Conservation (phyloP, 805 yeast genomes). For the Nakazawaea laoshanensis region DNA sequence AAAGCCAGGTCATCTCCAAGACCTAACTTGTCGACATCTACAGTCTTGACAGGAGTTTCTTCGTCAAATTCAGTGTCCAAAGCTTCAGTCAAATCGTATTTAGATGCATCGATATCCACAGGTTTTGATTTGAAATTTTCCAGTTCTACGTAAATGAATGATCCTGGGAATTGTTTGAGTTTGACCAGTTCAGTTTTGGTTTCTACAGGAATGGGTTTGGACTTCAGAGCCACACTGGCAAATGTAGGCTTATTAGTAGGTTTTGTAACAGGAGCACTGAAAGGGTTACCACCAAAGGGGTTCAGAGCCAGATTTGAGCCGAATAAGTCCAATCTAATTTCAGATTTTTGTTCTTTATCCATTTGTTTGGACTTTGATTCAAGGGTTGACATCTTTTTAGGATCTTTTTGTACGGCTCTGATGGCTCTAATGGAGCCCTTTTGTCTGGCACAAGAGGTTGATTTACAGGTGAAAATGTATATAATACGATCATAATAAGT, state of each 20-base stretch:
- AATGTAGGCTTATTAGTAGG: slow-evolving; percentile 14
- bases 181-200: slow-evolving; percentile 12
- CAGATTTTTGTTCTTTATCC: slow-evolving; percentile 32
- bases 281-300: slow-evolving; percentile 27
- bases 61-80: slow-evolving; percentile 31
- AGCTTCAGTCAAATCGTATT: no score
- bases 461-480: slow-evolving; percentile 71
- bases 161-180: slow-evolving; percentile 55
- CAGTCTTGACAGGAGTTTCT: slow-evolving; percentile 25
- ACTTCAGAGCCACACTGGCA: slow-evolving; percentile 16
- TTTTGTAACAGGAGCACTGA: slow-evolving; percentile 7
- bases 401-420: slow-evolving; percentile 65
- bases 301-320: slow-evolving; percentile 18
- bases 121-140: slow-evolving; percentile 49
- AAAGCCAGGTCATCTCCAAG: slow-evolving; percentile 69
- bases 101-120: slow-evolving; percentile 40
- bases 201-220: slow-evolving; percentile 8
- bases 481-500: slow-evolving; percentile 71
- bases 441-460: slow-evolving; percentile 55
- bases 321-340: slow-evolving; percentile 25
- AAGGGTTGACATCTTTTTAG: slow-evolving; percentile 31
- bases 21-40: slow-evolving; percentile 40
- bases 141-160: slow-evolving; percentile 59
- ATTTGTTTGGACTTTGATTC: slow-evolving; percentile 27
- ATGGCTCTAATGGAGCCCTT: slow-evolving; percentile 68